These are phyloP conservation scores for Alternaria gansuensis DNA, from an alignment of 2,329 filamentous ascomycete genomes.

Conservation along the genomic window DNA sequence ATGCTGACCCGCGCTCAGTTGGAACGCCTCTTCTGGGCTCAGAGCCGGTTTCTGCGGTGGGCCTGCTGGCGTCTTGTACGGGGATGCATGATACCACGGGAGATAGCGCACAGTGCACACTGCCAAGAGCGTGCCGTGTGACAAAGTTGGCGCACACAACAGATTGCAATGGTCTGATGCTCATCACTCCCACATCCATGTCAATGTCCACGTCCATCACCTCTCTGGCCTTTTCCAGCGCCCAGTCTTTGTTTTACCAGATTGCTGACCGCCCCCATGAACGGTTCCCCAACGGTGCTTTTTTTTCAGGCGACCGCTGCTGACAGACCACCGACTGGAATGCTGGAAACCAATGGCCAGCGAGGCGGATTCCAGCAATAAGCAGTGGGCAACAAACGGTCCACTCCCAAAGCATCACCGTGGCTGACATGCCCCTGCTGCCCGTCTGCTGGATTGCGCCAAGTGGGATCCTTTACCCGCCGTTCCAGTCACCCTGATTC, in stretches of 20 bases:
- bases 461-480: slow-evolving; percentile 19
- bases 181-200: slow-evolving; percentile 12
- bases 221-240: slow-evolving; percentile 2
- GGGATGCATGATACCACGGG: slow-evolving; percentile 15
- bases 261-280: slow-evolving; percentile 9
- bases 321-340: slow-evolving; percentile 18
- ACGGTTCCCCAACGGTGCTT: slow-evolving; percentile 16
- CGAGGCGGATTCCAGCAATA: slow-evolving; percentile 23
- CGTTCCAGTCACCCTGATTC: slow-evolving; percentile 19
- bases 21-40: slow-evolving; percentile 1
- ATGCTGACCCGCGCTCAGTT: neutral
- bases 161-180: slow-evolving; percentile 33
- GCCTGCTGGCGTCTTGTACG: slow-evolving; percentile 5
- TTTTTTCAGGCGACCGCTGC: slow-evolving; percentile 20
- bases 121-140: slow-evolving; percentile 24
- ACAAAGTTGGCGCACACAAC: slow-evolving; percentile 27
- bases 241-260: neutral
- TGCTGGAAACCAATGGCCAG: slow-evolving; percentile 35
- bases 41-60: slow-evolving; percentile 9
- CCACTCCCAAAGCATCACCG: slow-evolving; percentile 21
- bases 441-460: slow-evolving; percentile 21
- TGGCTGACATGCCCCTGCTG: slow-evolving; percentile 19
- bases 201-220: neutral
- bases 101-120: slow-evolving; percentile 10
- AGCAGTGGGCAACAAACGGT: slow-evolving; percentile 20